Evolutionary conservation across 176 grass and related monocot species (phyloP), one percentile per base, ranked within the genome.

Genomic region (Oryza australiensis): DNA sequence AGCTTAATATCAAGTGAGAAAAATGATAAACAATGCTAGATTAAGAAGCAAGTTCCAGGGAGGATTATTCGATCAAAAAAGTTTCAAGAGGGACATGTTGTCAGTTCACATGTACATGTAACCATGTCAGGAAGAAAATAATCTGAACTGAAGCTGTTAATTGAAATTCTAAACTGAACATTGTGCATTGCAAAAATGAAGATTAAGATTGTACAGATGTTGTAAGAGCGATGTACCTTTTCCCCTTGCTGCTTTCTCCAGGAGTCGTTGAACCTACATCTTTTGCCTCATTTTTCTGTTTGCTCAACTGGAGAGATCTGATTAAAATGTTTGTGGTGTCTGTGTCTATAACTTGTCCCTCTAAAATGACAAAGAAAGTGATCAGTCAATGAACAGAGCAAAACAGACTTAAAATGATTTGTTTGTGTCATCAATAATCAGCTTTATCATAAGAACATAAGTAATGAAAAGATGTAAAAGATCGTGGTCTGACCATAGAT

Each of bases 301-400:
- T 91, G 73, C 64, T 91, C 26, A 87, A 72, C 74, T 94, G 92
- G 57, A 94, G 92, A 83, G 92, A 76, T 87, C 92, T 91, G 53
- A 94, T 94, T 62, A 94, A 87, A 83, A 94, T 91, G 27, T 94
- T 94, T 45, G 87, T 89, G 66, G 84, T 78, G 78, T 94, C 86
- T 62, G 92, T 94, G 41, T 91, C 91, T 43, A 94, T 89, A 75
- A 94, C 43, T 72, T 94, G 92, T 15, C 74, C 92, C 48, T 89
- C 92, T 94, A 80, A 45, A 84, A 79, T 65, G 79, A 70, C 18
- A 45, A 82, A 73, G 59, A 60, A 3, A 60, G 9, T 30, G 4
- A 72, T 72, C 34, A 62, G 49, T 45, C 38, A 68, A 80, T 28
- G 11, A 69, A 42, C n/a, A 42, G 2, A 38, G 30, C 16, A 65